Base-by-base conservation (phyloP, 768 basidiomycete species). In the Kwoniella dendrophila region DNA sequence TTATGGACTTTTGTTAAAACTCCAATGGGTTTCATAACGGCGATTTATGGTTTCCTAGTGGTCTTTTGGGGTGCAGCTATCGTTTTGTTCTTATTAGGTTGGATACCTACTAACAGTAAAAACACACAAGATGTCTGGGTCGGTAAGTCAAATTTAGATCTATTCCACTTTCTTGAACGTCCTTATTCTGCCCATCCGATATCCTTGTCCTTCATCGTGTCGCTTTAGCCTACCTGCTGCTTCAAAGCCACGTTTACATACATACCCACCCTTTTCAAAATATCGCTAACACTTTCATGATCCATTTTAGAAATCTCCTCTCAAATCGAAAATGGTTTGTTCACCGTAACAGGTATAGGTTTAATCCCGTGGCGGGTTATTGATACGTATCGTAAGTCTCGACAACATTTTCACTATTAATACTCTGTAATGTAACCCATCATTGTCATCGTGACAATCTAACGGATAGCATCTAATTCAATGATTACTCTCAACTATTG, bases 61-160 rank as follows among this genome's bases (percentile, higher is more conserved):
- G 90, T 87, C 0, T 92, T 93, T 70, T 93, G 90, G 90, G 90
- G 91, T 16, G 85, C 89, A 22, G 90, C 87, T 3, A 86, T 93
- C 64, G 88, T 78, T 6, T 43, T 91, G 14, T 78, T 91, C 53
- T 87, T 91, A 78, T 79, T 90, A 3, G 68, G 69, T 7, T 78
- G 77, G 74, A 90, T 92, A 75, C 86, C 89, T 70, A 79, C 89
- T 3, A 85, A 88, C 69, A 87, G 89, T 68, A 76, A 81, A 8
- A 83, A 88, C 56, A 84, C 82, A 0, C 87, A 91, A 79, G 86
- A 87, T 24, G 87, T 88, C 57, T 93, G 90, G 91, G 84, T 90
- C 16, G 76, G 73, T 71, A 55, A 71, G 73, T 72, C 45, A 8
- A 27, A 5, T 33, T 5, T 10, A 7, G 10, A 8, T 47, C 10